Conservation (phyloP, 306 rosid species). For the Erythrophleum fordii region DNA sequence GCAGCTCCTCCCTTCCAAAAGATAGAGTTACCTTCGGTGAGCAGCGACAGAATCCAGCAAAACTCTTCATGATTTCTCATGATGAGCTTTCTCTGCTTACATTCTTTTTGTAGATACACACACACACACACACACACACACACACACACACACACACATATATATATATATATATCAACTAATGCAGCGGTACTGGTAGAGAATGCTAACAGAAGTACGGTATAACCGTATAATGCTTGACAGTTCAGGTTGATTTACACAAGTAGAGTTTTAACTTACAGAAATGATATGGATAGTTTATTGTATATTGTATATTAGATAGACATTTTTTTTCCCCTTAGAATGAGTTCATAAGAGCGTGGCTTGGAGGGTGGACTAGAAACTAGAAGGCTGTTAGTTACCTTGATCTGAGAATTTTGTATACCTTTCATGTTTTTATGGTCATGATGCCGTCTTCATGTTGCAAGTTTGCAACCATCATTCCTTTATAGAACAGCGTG, state of each 20-base stretch:
- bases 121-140: too few species aligned
- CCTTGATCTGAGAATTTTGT: not conserved
- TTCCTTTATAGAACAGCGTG: not conserved
- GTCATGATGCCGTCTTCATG: not conserved
- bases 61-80: constrained; percentile 11
- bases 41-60: constrained; percentile 16
- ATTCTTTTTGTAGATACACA: constrained; percentile 35
- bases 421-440: not conserved
- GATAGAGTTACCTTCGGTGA: constrained; percentile 25
- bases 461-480: not conserved
- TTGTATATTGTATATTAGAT: not conserved
- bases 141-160: too few species aligned
- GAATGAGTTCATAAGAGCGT: not conserved
- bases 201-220: constrained; percentile 21
- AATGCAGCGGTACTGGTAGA: constrained; percentile 20
- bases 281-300: constrained; percentile 4
- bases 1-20: constrained; percentile 34
- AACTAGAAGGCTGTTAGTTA: not conserved
- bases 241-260: constrained; percentile 30
- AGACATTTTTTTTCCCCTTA: not conserved
- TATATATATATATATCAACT: constrained; percentile 41
- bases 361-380: constrained; percentile 1
- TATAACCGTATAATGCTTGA: not conserved
- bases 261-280: constrained; percentile 32
- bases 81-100: constrained; percentile 26